These are phyloP conservation scores for Hypoxylon sp. DNA, from an alignment of 2,329 filamentous ascomycete genomes.

Conservation along the genomic window DNA sequence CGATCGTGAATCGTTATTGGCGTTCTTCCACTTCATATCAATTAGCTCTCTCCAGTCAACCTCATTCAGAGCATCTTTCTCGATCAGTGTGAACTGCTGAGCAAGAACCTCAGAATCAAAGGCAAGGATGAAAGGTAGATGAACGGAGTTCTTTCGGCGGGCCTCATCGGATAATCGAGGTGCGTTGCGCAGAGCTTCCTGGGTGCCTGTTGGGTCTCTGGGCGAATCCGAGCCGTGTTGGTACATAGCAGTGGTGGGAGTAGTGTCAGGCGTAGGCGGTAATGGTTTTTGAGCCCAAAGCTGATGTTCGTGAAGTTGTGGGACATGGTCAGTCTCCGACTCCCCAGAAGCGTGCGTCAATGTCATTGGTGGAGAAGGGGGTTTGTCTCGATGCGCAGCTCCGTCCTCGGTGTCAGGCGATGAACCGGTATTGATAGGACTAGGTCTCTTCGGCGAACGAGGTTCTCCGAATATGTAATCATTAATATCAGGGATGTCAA, in stretches of 20 bases:
- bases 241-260: constrained; percentile 54
- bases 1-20: constrained; percentile 71
- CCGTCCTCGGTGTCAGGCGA: constrained; percentile 27
- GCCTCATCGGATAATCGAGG: constrained; percentile 43
- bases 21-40: constrained; percentile 82
- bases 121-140: constrained; percentile 81
- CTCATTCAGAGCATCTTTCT: constrained; percentile 85
- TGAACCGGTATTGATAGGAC: constrained; percentile 46
- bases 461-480: constrained; percentile 45
- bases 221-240: constrained; percentile 45
- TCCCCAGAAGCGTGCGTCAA: constrained; percentile 57
- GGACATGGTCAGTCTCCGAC: constrained; percentile 49
- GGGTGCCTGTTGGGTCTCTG: constrained; percentile 46
- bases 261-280: constrained; percentile 60
- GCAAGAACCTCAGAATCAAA: constrained; percentile 82
- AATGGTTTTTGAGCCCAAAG: constrained; percentile 56
- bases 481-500: constrained; percentile 54
- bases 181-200: constrained; percentile 50
- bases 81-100: constrained; percentile 84
- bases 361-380: constrained; percentile 58
- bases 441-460: constrained; percentile 37
- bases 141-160: constrained; percentile 58
- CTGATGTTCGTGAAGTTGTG: constrained; percentile 53
- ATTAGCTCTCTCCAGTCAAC: constrained; percentile 90
- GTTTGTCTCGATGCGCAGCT: constrained; percentile 33